A percentile compares a stretch with the other conserved stretches of the same genome.
These are phyloP conservation scores for Jatropha curcas DNA, from an alignment of 345 rosid genomes.

Conservation along the genomic window DNA sequence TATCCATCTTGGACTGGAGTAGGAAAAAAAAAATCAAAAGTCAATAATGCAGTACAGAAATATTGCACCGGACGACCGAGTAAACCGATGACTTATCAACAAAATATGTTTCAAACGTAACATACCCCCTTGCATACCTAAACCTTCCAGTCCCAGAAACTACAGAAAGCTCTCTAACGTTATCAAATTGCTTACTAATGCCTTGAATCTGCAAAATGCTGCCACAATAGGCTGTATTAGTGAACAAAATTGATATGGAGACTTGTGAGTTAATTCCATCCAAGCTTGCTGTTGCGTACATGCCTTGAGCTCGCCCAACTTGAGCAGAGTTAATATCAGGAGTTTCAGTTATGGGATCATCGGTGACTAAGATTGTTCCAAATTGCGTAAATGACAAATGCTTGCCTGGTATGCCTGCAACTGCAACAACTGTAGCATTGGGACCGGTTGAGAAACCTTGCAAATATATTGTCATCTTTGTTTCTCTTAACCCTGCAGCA, in stretches of 20 bases:
- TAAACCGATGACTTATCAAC: neutral
- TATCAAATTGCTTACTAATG: conserved; percentile 7
- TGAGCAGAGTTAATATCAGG: neutral
- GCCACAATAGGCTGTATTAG: neutral
- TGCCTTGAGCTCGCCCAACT: conserved; percentile 9
- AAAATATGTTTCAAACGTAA: neutral
- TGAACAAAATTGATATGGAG: neutral
- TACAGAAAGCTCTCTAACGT: neutral
- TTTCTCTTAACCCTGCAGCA: neutral
- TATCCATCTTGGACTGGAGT: too few species aligned
- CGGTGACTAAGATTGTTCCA: neutral
- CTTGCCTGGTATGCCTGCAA: conserved; percentile 1
- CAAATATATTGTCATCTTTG: neutral
- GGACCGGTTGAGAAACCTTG: neutral
- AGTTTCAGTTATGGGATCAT: neutral
- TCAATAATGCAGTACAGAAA: neutral
- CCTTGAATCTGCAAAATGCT: conserved; percentile 9
- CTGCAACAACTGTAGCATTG: neutral
- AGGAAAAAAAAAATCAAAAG: neutral
- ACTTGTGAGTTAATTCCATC: conserved; percentile 10
- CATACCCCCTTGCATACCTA: neutral
- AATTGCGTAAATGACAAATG: neutral
- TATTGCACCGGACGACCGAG: neutral
- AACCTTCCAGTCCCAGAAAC: conserved; percentile 3
- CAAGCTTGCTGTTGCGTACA: conserved; percentile 6